These are phyloP conservation scores for Thielaviopsis musarum DNA, from an alignment of 2,329 filamentous ascomycete genomes.

Conservation along the genomic window DNA sequence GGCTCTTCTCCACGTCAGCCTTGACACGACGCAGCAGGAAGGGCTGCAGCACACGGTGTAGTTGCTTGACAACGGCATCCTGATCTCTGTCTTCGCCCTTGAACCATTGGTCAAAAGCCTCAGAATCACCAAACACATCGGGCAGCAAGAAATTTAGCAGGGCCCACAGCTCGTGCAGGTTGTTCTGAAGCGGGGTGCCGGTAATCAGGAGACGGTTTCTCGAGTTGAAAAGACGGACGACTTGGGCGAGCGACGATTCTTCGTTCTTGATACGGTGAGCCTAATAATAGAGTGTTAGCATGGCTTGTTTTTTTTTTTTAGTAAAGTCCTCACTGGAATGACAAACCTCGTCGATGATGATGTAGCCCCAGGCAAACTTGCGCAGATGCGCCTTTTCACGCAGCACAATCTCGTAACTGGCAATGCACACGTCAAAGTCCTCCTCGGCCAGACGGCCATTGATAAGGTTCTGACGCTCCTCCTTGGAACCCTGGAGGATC, in stretches of 20 bases:
- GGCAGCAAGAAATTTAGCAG: conserved; percentile 94
- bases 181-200: conserved; percentile 93
- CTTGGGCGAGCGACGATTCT: conserved; percentile 88
- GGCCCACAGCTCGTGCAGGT: conserved; percentile 94
- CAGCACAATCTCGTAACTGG: conserved; percentile 97
- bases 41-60: conserved; percentile 81
- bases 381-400: conserved; percentile 87
- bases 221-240: conserved; percentile 91
- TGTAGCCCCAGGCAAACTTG: conserved; percentile 99
- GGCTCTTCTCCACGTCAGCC: conserved; percentile 92
- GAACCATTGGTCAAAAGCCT: conserved; percentile 98
- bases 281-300: conserved; percentile 15
- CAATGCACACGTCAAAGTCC: conserved; percentile 95
- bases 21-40: conserved; percentile 94
- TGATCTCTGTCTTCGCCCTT: conserved; percentile 79
- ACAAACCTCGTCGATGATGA: conserved; percentile 75
- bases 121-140: conserved; percentile 91
- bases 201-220: conserved; percentile 91
- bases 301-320: neutral
- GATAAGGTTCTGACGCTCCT: conserved; percentile 77
- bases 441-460: conserved; percentile 82
- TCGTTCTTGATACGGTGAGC: conserved; percentile 99
- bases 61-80: conserved; percentile 86
- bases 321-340: neutral
- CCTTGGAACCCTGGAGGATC: conserved; percentile 87